Evolutionary conservation across 192 early-diverging fungal genomes (phyloP).

Genomic region (Umbelopsis vinacea): DNA sequence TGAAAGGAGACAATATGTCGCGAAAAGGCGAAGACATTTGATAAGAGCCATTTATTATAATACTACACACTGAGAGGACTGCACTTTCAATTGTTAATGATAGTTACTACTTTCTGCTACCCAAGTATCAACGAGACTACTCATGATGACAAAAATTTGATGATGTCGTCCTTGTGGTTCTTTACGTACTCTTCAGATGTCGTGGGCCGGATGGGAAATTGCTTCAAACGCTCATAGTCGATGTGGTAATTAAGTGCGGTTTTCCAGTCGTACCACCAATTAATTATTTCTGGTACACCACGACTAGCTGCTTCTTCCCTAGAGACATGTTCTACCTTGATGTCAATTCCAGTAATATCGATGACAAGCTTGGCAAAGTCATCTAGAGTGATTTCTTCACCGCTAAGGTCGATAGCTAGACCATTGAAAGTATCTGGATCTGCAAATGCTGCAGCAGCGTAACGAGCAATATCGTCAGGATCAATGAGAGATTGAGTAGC

Average conservation of each 20-base stretch:
- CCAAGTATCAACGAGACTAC: too few relatives aligned
- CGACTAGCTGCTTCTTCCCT: background rate
- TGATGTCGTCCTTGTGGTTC: too few relatives aligned
- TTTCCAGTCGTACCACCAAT: background rate
- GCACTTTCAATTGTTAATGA: too few relatives aligned
- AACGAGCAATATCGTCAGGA: background rate
- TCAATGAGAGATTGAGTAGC: background rate
- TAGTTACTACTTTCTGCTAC: too few relatives aligned
- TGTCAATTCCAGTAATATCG: background rate
- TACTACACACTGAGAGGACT: too few relatives aligned
- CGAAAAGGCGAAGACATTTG: too few relatives aligned
- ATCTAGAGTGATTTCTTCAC: background rate
- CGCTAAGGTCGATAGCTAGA: background rate
- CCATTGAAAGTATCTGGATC: conserved; percentile 11
- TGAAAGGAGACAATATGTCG: too few relatives aligned
- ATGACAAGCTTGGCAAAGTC: conserved; percentile 1
- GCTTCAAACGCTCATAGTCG: background rate
- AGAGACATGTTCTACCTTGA: conserved; percentile 4
- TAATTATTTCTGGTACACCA: background rate
- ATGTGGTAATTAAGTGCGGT: background rate
- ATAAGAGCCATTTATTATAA: too few relatives aligned
- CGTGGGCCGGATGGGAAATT: background rate
- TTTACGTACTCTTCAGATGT: background rate
- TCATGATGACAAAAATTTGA: too few relatives aligned
- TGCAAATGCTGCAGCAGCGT: background rate